phyloP scores from a whole-genome alignment of 257 asterid species.

The Ajuga chamaepitys region DNA sequence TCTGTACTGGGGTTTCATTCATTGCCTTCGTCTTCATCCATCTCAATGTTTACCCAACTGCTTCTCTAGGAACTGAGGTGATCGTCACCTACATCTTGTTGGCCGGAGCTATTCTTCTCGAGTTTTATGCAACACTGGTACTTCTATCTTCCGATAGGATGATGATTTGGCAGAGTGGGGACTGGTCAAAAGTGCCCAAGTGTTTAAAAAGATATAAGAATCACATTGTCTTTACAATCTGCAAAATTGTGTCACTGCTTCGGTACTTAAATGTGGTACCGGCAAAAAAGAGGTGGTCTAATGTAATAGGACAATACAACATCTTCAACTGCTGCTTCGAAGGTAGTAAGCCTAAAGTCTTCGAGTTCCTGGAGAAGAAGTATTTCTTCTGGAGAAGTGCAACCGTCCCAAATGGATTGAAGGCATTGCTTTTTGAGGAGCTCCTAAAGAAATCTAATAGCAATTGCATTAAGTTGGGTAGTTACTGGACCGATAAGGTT shows the following conservation, averaged over 20 bases:
- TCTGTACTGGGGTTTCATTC: neutral
- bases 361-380: no score
- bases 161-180: neutral
- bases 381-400: neutral
- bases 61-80: neutral
- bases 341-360: neutral
- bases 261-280: neutral
- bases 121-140: conserved; percentile 10
- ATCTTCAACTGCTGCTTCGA: conserved; percentile 9
- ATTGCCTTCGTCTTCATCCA: neutral
- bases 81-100: conserved; percentile 17
- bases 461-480: neutral
- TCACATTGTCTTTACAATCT: neutral
- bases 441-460: neutral
- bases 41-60: neutral
- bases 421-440: conserved; percentile 6
- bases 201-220: neutral
- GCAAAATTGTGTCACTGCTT: neutral
- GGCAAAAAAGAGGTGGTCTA: conserved; percentile 23
- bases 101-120: conserved; percentile 18
- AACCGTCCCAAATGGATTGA: neutral
- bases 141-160: conserved; percentile 4
- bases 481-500: conserved; percentile 3
- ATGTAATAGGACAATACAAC: conserved; percentile 28
- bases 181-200: neutral